A percentile compares a stretch with the other conserved stretches of the same genome.
These are phyloP conservation scores for Penstemon davidsonii DNA, from an alignment of 257 asterid genomes.

Conservation along the genomic window DNA sequence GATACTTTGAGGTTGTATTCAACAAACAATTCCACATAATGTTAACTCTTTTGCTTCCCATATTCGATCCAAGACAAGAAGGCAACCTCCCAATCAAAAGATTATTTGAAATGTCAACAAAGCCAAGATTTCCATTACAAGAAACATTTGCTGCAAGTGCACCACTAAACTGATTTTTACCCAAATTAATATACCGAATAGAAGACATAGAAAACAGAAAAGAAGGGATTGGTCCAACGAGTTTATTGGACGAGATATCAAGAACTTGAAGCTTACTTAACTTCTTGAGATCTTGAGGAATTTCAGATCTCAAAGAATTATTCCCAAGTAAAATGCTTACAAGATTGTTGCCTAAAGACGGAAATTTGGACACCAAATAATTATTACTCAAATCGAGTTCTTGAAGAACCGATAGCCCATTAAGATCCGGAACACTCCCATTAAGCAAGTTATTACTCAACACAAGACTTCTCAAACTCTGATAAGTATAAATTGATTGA, in stretches of 20 bases:
- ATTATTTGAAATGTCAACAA: slow-evolving; percentile 76
- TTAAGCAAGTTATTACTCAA: slow-evolving; percentile 66
- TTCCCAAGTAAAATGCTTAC: slow-evolving; percentile 43
- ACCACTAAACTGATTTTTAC: slow-evolving; percentile 73
- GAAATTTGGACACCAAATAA: slow-evolving; percentile 63
- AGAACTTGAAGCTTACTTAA: slow-evolving; percentile 45
- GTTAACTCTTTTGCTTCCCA: slow-evolving; percentile 51
- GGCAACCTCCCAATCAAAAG: slow-evolving; percentile 81
- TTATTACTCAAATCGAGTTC: slow-evolving; percentile 80
- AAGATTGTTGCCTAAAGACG: slow-evolving; percentile 53
- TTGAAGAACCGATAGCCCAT: slow-evolving; percentile 42
- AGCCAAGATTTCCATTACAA: slow-evolving; percentile 51
- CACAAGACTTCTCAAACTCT: slow-evolving; percentile 52
- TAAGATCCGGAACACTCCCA: slow-evolving; percentile 76
- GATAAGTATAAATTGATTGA: slow-evolving; percentile 49
- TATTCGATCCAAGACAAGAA: slow-evolving; percentile 60
- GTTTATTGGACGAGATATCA: slow-evolving; percentile 70
- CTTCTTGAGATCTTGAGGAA: slow-evolving; percentile 52
- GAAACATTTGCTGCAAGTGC: slow-evolving; percentile 48
- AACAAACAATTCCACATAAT: slow-evolving; percentile 69
- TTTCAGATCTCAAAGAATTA: slow-evolving; percentile 71
- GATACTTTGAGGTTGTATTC: slow-evolving; percentile 62
- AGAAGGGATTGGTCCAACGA: slow-evolving; percentile 80
- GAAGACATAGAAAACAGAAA: slow-evolving; percentile 69
- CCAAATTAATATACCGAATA: slow-evolving; percentile 48